Evolutionary conservation across 2,329 filamentous ascomycete genomes (phyloP).

Genomic region (Hypoxylon sp.): DNA sequence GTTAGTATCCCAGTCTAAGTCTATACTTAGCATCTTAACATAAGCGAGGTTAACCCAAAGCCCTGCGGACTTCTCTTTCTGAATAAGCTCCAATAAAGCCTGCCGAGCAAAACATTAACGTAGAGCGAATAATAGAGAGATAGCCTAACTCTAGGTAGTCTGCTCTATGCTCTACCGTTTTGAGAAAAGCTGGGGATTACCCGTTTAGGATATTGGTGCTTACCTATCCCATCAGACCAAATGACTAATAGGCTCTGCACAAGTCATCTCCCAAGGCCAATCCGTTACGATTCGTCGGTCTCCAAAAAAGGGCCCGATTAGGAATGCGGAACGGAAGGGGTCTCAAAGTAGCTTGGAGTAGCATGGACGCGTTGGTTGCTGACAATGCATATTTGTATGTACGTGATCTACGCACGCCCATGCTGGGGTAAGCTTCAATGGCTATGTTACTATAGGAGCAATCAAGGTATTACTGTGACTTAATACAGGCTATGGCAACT

Average conservation of each 20-base stretch:
- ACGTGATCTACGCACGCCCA: conserved; percentile 38
- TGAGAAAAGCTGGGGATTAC: conserved; percentile 12
- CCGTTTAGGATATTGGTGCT: conserved; percentile 16
- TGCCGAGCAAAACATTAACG: neutral
- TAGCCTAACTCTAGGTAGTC: conserved; percentile 3
- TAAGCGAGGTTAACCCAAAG: conserved; percentile 15
- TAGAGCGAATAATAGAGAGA: neutral
- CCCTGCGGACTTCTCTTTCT: neutral
- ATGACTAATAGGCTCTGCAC: conserved; percentile 31
- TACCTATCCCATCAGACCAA: conserved; percentile 18
- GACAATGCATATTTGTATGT: conserved; percentile 41
- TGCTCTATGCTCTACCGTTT: conserved; percentile 19
- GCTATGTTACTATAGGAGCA: conserved; percentile 32
- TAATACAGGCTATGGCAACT: conserved; percentile 48
- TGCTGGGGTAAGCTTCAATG: conserved; percentile 29
- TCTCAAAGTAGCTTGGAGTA: conserved; percentile 37
- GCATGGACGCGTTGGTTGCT: conserved; percentile 40
- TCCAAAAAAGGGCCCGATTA: conserved; percentile 34
- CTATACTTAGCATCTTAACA: conserved; percentile 27
- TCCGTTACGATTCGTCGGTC: conserved; percentile 22
- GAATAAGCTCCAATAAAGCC: neutral
- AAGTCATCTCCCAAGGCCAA: conserved; percentile 26
- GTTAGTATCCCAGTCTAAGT: conserved; percentile 12
- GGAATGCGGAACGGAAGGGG: conserved; percentile 38
- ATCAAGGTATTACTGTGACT: conserved; percentile 27